phyloP scores from a whole-genome alignment of 1,284 basidiomycete species.

The Irpex sp. region DNA sequence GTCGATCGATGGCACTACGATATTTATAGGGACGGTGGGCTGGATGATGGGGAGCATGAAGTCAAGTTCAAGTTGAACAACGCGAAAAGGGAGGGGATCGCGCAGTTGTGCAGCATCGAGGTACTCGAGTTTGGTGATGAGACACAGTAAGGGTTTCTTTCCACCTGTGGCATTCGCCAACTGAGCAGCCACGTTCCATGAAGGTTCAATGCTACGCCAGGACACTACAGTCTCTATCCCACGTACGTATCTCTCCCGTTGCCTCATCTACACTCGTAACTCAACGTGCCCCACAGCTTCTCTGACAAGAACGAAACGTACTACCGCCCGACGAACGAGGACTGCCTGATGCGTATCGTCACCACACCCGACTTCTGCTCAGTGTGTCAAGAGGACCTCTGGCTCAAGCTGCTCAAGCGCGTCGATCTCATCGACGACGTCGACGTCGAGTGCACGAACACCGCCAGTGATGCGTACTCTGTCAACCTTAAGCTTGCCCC shows the following conservation, averaged over 20 bases:
- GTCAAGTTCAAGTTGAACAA: constrained; percentile 55
- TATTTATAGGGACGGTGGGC: constrained; percentile 33
- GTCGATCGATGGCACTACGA: constrained; percentile 74
- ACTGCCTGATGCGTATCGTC: constrained; percentile 79
- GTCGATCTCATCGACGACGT: constrained; percentile 58
- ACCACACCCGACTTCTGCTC: constrained; percentile 69
- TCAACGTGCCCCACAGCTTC: constrained; percentile 33
- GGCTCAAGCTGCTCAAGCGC: constrained; percentile 54
- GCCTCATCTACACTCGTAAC: not conserved
- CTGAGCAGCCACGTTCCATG: not conserved
- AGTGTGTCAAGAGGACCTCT: constrained; percentile 70
- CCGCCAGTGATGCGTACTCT: not conserved
- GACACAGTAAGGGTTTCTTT: constrained; percentile 34
- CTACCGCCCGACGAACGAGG: constrained; percentile 77
- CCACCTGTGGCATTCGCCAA: constrained; percentile 1
- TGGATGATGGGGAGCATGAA: constrained; percentile 47
- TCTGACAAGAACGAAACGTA: constrained; percentile 55
- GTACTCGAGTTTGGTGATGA: constrained; percentile 70
- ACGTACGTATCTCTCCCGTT: constrained; percentile 46
- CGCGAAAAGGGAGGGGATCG: constrained; percentile 43
- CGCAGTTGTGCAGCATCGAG: constrained; percentile 74
- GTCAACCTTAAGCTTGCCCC: constrained; percentile 46
- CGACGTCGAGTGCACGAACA: constrained; percentile 27
- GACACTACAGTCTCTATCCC: constrained; percentile 69
- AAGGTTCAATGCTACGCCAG: constrained; percentile 59